Base-by-base conservation (phyloP, 2,329 filamentous ascomycete genomes). In the Fusarium albidum region DNA sequence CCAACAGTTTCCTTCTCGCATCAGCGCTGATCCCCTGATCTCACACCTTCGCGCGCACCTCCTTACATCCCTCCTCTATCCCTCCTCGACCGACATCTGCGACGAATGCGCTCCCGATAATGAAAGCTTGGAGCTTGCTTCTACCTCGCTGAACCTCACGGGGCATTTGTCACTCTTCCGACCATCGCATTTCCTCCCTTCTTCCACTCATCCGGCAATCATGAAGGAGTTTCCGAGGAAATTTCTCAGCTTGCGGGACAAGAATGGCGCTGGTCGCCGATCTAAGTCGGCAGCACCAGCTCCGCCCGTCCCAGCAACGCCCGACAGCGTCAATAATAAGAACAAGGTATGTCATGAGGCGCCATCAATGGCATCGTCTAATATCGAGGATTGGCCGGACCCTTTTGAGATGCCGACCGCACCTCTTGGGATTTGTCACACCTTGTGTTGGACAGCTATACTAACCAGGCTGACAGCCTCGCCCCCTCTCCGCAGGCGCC, bases 171-270 rank as follows among this genome's bases (percentile, higher is more conserved):
- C 27, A 49, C 55, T 37, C 35, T 45, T 53, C 39, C 49, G 40
- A 46, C 45, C 40, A 35, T 40, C 31, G 26, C 34, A 34, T 21
- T 15, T 17, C 11, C n/a, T 31, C 26, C 46, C 37, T 26, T 45
- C n/a, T 15, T 34, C 33, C 15, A 27, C 11, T 38, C 37, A 56
- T 25, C 37, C 27, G 44, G 60, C 55, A 68, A 79, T 63, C 68
- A 84, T 84, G 79, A 84, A 82, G 73, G 73, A 78, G 59, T 74
- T 82, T 54, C 80, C 80, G 41, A 86, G 83, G 69, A 86, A 88
- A 66, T 87, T 92, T 70, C 84, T 90, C 55, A 90, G 84, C 72
- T 79, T 88, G 63, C 84, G 88, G 62, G 89, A 91, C 67, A 91
- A 84, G 74, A 80, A 79, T 71, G 78, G 75, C 54, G 63, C 70